Evolutionary conservation across 2,329 filamentous ascomycete species (phyloP), one percentile per base, ranked within the genome.

Genomic region (Pezicula neosporulosa): DNA sequence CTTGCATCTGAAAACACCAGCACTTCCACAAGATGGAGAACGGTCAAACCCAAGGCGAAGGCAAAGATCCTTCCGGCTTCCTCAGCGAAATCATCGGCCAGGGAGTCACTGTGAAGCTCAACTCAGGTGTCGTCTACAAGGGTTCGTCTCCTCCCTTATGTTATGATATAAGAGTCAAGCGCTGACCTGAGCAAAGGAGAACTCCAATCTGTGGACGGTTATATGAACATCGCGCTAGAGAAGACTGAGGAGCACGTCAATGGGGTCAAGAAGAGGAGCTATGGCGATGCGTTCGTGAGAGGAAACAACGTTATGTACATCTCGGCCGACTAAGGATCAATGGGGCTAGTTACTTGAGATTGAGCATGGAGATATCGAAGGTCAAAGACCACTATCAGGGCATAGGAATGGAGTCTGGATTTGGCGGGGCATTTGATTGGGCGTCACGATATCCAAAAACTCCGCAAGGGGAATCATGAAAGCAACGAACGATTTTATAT

Each of bases 201-300:
- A 69, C 81, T 97, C 36, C 92, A 97, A 69, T 96, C 92, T 1
- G 93, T 99, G 46, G 94, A 99, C 70, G 94, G 94, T 48, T 99
- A 97, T 74, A 99, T 99, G 94, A 99, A 99, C 74, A 97, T 99
- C 68, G 93, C 94, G 12, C 82, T 99, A 28, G 94, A 99, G 72
- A 94, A 96, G 74, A 96, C 91, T 18, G 86, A 90, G 59, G 94
- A 99, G 73, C 91, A 86, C 62, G 87, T 97, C 60, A 87, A 96
- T 66, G 93, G 92, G 39, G 82, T 85, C 58, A 83, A 93, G 72
- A 82, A 88, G 63, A 82, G 89, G 63, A 88, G 82, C 49, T 97
- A 96, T 68, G 93, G 93, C 7, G 93, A 97, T 76, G 90, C 93
- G 5, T 97, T 97, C 69, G 89, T 97, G 52, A 82, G 93, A 70